These are phyloP conservation scores for Malus fusca DNA, from an alignment of 306 rosid species.

Conservation along the genomic window DNA sequence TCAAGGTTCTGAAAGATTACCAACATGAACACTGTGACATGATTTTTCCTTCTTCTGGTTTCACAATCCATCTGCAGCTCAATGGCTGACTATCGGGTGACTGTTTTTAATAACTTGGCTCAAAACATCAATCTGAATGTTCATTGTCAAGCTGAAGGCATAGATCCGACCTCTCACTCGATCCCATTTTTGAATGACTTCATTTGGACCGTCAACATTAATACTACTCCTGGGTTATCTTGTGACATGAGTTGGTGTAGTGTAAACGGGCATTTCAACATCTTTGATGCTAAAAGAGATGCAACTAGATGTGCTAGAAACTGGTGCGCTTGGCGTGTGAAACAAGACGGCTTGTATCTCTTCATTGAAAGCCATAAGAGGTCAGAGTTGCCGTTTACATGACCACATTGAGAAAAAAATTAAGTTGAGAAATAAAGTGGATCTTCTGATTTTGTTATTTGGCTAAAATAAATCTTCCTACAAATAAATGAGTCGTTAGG, in stretches of 20 bases:
- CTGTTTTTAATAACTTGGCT: not conserved
- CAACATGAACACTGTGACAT: not conserved
- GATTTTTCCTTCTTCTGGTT: not conserved
- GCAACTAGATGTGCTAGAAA: not conserved
- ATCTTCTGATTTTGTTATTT: no score
- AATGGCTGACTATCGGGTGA: not conserved
- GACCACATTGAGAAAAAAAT: not conserved
- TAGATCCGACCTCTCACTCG: not conserved
- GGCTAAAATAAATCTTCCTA: no score
- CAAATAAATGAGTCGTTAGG: no score
- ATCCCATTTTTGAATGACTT: not conserved
- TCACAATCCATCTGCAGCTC: not conserved
- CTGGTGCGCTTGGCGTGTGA: not conserved
- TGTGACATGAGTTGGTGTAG: slow-evolving; percentile 36
- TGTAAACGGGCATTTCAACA: not conserved
- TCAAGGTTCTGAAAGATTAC: not conserved
- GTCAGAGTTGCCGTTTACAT: slow-evolving; percentile 8
- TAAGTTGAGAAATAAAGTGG: not conserved
- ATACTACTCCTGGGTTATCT: slow-evolving; percentile 20
- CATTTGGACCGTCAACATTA: slow-evolving; percentile 23
- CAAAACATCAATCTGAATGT: not conserved
- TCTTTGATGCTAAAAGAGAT: slow-evolving; percentile 10
- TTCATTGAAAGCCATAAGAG: not conserved
- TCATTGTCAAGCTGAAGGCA: not conserved
- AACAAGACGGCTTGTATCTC: slow-evolving; percentile 3